Base-by-base conservation (phyloP, 1,284 basidiomycete genomes). In the Ceratobasidium sp. region DNA sequence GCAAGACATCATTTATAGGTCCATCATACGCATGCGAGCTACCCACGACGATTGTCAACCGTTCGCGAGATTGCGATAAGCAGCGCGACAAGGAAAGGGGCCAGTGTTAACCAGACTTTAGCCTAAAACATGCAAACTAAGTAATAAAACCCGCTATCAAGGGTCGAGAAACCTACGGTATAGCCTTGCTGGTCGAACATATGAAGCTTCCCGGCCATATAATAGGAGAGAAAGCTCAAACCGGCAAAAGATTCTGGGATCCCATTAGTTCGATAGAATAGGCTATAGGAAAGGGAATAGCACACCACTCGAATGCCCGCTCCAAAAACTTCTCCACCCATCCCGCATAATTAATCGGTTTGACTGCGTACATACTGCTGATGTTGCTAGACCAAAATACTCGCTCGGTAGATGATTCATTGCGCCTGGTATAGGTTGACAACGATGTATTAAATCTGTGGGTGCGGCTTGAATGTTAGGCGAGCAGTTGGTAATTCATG, bases 261-360 rank as follows among this genome's bases (percentile, higher is more conserved):
- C 44, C 12, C 69, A 33, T 68, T 51, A 67, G 55, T 63, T 15
- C 23, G 10, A 56, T 18, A 12, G 15, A n/a, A 4, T 20, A 13
- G 33, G 33, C 33, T 33, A 33, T 33, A 33, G 33, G 33, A 33
- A 33, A 4, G 33, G 4, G 4, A 58, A 42, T 82, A 7, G 88
- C 90, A 60, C 86, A 96, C 90, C 84, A 82, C 94, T 95, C 0
- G 95, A 92, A 86, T 99, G 97, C 0, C 97, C 97, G 70, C 94
- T 96, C 5, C 95, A 95, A 85, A 99, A 98, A 83, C 94, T 96
- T 81, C 95, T 91, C 88, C 97, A 99, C 0, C 97, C 97, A 84
- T 97, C 96, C 49, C 89, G 86, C 81, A 97, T 84, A 4, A 91
- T 88, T 13, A 83, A 80, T 13, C 84, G 82, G 82, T 95, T 86